Evolutionary conservation across 805 yeast species (phyloP).

Genomic region (Yarrowia bubula): DNA sequence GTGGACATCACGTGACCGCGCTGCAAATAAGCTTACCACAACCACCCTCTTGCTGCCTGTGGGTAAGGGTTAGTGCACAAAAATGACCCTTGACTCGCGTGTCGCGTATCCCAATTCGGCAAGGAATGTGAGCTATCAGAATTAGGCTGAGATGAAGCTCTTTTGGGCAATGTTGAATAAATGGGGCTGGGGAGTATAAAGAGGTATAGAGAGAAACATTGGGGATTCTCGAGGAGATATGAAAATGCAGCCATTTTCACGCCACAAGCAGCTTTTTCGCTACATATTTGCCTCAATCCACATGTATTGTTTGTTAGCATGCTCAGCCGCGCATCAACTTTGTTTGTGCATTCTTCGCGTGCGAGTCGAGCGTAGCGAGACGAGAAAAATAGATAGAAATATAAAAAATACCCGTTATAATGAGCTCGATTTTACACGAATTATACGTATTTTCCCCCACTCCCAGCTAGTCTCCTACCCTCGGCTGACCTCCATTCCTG

Average conservation of each 20-base stretch:
- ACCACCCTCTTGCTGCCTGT: slow-evolving; percentile 3
- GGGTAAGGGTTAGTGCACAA: slow-evolving; percentile 6
- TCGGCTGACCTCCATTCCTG: not conserved
- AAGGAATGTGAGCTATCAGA: slow-evolving; percentile 22
- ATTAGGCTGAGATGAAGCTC: not conserved
- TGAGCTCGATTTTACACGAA: not conserved
- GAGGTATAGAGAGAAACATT: no score
- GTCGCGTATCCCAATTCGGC: slow-evolving; percentile 23
- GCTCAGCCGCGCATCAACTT: slow-evolving; percentile 26
- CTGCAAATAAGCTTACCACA: not conserved
- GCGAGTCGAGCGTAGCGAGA: not conserved
- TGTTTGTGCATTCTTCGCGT: slow-evolving; percentile 25
- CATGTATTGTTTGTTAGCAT: slow-evolving; percentile 16
- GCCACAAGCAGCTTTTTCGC: not conserved
- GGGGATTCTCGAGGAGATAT: not conserved
- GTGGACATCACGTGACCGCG: slow-evolving; percentile 7
- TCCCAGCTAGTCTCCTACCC: no score
- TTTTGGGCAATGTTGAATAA: not conserved
- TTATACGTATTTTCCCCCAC: not conserved
- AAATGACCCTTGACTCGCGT: slow-evolving; percentile 21
- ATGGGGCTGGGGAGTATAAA: no score
- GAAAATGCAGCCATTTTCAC: not conserved
- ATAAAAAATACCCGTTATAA: not conserved
- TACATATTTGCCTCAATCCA: slow-evolving; percentile 18
- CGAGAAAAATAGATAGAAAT: not conserved